A percentile compares a stretch with the other conserved stretches of the same genome.
Conservation (phyloP, 805 yeast genomes). For the Candida suzukii region DNA sequence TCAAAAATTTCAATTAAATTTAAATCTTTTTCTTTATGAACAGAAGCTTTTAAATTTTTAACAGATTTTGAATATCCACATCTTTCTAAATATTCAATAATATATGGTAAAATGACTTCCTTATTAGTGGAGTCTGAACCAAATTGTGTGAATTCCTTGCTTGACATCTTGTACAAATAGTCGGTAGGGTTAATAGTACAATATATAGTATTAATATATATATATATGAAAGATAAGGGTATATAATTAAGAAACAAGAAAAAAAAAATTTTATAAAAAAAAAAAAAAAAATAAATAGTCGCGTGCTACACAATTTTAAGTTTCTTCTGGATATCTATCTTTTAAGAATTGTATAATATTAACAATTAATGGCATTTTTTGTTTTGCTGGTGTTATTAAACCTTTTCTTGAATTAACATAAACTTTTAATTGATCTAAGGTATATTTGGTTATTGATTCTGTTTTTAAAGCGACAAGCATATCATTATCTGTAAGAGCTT, state of each 20-base stretch:
- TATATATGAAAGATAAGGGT: no score
- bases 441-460: slow-evolving; percentile 25
- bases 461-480: slow-evolving; percentile 36
- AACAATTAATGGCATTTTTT: slow-evolving; percentile 36
- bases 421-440: slow-evolving; percentile 34
- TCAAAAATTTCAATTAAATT: slow-evolving; percentile 7
- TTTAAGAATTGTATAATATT: slow-evolving; percentile 25
- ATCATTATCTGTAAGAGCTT: slow-evolving; percentile 28
- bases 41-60: slow-evolving; percentile 13
- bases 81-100: slow-evolving; percentile 18
- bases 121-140: no score
- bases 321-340: background rate
- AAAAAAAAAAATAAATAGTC: background rate
- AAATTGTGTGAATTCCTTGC: background rate
- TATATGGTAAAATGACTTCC: slow-evolving; percentile 8
- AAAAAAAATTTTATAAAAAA: background rate
- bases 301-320: background rate
- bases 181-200: no score
- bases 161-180: no score
- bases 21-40: slow-evolving; percentile 6
- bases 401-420: slow-evolving; percentile 30
- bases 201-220: no score
- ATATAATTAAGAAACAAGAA: background rate
- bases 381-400: slow-evolving; percentile 28
- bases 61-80: slow-evolving; percentile 16